Evolutionary conservation across 306 rosid genomes (phyloP), one percentile per base, ranked within the genome.

Genomic region (Lotus japonicus): DNA sequence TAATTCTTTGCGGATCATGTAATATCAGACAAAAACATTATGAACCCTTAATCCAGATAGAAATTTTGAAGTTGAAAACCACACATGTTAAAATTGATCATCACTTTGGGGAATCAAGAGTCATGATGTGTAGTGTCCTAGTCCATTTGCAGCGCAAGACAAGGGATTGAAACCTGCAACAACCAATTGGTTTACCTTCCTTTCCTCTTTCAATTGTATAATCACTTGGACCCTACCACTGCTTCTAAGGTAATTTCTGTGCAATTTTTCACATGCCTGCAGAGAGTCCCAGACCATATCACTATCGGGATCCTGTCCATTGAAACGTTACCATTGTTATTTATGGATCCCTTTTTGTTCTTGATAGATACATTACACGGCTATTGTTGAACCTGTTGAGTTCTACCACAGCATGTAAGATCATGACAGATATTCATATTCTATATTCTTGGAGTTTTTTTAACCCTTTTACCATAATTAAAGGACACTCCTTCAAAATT

Each of bases 261-360:
- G 66, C 7, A 12, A 73, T 4, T 73, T 63, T 65, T 36, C 5
- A 44, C 48, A 53, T 73, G 46, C 48, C 52, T 59, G 15, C 15
- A 62, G 5, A 38, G 36, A 44, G 52, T 58, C 26, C 28, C 58
- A 71, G 72, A 78, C 83, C 82, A 57, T 45, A 84, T 84, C 82
- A 55, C 17, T 52, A 77, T 48, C 70, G 67, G 80, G 84, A 84
- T 81, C 69, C 71, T 84, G 80, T 77, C 81, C 58, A 11, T 57
- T 46, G 16, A 54, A 39, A 50, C 18, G 41, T 68, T 65, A 17
- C 75, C 58, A 13, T 35, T 58, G 7, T 75, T 66, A 66, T 36
- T 74, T 45, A 54, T 73, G 48, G 58, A 44, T 73, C 39, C 36
- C 54, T 61, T 62, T 18, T 35, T 8, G 26, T 46, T 64, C 70